A percentile compares a stretch with the other conserved stretches of the same genome.
Conservation (phyloP, 2,329 filamentous ascomycete genomes). For the Sclerotinia glacialis region DNA sequence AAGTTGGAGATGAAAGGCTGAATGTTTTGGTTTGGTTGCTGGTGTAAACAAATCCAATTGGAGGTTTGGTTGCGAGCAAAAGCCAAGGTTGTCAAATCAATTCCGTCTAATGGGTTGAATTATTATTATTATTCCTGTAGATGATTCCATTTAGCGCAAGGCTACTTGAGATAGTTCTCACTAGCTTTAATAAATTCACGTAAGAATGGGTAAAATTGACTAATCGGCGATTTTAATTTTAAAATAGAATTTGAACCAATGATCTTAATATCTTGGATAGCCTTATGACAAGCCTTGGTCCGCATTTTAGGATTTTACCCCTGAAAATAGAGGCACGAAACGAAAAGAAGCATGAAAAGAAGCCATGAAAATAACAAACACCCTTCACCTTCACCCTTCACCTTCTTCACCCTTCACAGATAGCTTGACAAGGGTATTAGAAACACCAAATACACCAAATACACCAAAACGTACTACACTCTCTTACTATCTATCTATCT, state of each 20-base stretch:
- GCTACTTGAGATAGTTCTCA: background rate
- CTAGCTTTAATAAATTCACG: background rate
- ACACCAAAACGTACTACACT: too few relatives aligned
- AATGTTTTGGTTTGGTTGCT: conserved; percentile 18
- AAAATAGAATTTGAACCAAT: background rate
- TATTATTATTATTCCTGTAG: background rate
- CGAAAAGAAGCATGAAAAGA: background rate
- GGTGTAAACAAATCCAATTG: conserved; percentile 19
- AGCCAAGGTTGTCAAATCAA: background rate
- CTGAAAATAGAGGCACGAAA: conserved; percentile 6
- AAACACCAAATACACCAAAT: background rate
- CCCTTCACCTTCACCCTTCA: too few relatives aligned
- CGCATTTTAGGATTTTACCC: conserved; percentile 6
- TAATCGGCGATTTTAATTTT: background rate
- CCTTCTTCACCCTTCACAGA: background rate
- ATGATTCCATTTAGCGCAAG: conserved; percentile 10
- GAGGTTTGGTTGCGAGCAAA: background rate
- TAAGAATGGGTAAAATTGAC: background rate
- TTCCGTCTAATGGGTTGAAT: background rate
- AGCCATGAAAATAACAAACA: background rate
- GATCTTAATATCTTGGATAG: background rate
- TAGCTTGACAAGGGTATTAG: background rate
- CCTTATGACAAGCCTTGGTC: background rate
- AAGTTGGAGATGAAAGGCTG: conserved; percentile 6
- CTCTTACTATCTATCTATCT: background rate